Conservation (phyloP, 2,329 filamentous ascomycete genomes). For the Myrmaecium sp. region DNA sequence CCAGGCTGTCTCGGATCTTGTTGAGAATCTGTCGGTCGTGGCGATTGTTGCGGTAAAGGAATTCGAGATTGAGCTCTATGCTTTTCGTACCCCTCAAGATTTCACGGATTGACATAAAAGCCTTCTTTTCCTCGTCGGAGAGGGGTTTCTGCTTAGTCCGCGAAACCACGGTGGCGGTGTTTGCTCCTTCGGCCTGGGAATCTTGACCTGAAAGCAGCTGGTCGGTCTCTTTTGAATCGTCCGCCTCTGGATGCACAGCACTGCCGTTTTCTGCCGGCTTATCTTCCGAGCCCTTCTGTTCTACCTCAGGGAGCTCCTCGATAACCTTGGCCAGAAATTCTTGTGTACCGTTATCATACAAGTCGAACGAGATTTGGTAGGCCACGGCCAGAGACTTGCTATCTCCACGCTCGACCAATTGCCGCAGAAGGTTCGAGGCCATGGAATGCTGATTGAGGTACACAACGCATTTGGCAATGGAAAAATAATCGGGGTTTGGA, state of each 20-base stretch:
- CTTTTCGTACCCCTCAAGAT: slow-evolving; percentile 80
- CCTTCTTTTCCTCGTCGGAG: slow-evolving; percentile 34
- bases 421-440: slow-evolving; percentile 69
- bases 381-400: slow-evolving; percentile 66
- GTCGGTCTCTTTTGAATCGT: slow-evolving; percentile 40
- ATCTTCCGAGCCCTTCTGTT: too few relatives aligned
- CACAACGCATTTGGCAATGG: slow-evolving; percentile 93
- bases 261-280: slow-evolving; percentile 28
- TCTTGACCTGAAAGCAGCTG: slow-evolving; percentile 38
- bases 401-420: slow-evolving; percentile 66
- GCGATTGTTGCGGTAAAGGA: slow-evolving; percentile 88
- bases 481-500: slow-evolving; percentile 87
- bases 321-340: slow-evolving; percentile 88
- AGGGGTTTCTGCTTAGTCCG: slow-evolving; percentile 26
- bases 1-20: slow-evolving; percentile 88
- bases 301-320: slow-evolving; percentile 49
- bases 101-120: slow-evolving; percentile 38
- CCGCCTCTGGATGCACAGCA: slow-evolving; percentile 16
- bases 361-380: slow-evolving; percentile 94
- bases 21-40: slow-evolving; percentile 85
- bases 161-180: slow-evolving; percentile 29
- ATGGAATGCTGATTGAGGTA: slow-evolving; percentile 79
- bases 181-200: slow-evolving; percentile 34
- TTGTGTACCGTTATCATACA: slow-evolving; percentile 97
- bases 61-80: slow-evolving; percentile 89